A percentile compares a stretch with the other conserved stretches of the same genome.
These are phyloP conservation scores for Apophysomyces elegans DNA, from an alignment of 371 early-diverging fungal species.

Conservation along the genomic window DNA sequence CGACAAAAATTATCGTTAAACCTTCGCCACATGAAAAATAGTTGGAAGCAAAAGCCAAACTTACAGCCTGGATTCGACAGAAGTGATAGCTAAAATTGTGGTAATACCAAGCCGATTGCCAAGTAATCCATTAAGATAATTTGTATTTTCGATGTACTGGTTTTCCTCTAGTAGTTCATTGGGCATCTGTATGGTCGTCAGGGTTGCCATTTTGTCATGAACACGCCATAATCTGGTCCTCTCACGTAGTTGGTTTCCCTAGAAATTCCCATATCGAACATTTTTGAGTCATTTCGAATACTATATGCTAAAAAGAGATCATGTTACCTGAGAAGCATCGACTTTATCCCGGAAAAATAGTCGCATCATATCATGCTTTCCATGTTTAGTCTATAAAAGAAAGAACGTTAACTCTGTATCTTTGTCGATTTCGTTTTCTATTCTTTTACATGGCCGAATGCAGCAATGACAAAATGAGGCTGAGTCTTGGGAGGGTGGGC, in stretches of 20 bases:
- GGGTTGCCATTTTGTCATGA: neutral
- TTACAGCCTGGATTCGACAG: slow-evolving; percentile 1
- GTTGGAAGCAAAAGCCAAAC: neutral
- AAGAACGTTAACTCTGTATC: neutral
- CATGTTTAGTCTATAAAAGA: neutral
- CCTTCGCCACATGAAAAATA: neutral
- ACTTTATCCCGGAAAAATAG: slow-evolving; percentile 1
- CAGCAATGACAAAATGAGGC: slow-evolving; percentile 21
- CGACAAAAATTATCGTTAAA: neutral
- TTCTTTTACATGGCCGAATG: slow-evolving; percentile 16
- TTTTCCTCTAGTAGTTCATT: neutral
- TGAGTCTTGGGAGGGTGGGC: slow-evolving; percentile 3
- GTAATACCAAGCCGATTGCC: slow-evolving; percentile 6
- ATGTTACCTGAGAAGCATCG: neutral
- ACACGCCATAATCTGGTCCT: neutral
- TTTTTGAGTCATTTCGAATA: no score
- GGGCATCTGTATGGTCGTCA: neutral
- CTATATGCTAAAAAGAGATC: neutral
- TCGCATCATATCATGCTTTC: neutral
- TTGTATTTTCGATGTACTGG: neutral
- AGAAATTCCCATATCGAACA: neutral
- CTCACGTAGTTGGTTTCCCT: neutral
- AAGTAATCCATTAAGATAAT: neutral
- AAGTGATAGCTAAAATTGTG: slow-evolving; percentile 3
- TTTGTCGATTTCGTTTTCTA: neutral